Conservation (phyloP, 805 yeast genomes). For the Starmerella sp. region DNA sequence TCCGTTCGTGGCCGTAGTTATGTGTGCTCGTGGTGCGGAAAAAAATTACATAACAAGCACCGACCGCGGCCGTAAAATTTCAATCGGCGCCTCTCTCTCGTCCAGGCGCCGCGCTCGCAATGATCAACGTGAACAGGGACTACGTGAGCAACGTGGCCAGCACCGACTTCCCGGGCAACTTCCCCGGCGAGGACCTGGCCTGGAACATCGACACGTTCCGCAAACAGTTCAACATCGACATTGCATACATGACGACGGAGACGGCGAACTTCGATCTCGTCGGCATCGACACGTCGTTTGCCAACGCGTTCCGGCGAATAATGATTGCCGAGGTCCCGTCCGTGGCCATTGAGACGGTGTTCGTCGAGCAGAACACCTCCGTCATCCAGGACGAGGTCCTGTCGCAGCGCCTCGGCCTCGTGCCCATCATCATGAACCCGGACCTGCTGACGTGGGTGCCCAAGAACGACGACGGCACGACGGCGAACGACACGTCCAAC, state of each 20-base stretch:
- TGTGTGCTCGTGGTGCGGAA: neutral
- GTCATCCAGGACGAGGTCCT: slow-evolving; percentile 95
- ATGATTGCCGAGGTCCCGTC: slow-evolving; percentile 96
- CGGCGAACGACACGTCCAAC: slow-evolving; percentile 64
- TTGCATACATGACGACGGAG: slow-evolving; percentile 46
- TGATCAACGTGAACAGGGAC: slow-evolving; percentile 23
- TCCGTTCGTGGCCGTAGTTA: too few relatives aligned
- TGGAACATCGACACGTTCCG: slow-evolving; percentile 82
- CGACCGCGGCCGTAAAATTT: neutral
- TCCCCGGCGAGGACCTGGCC: slow-evolving; percentile 48
- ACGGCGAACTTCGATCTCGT: slow-evolving; percentile 76
- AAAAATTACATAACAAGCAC: neutral
- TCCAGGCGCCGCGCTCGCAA: neutral
- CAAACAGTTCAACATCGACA: slow-evolving; percentile 51
- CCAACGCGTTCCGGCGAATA: slow-evolving; percentile 93
- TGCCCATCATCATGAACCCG: slow-evolving; percentile 86
- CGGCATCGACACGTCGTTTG: slow-evolving; percentile 80
- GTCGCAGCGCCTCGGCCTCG: slow-evolving; percentile 87
- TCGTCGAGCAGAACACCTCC: slow-evolving; percentile 85
- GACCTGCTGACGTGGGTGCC: slow-evolving; percentile 71
- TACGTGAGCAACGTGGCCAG: slow-evolving; percentile 40
- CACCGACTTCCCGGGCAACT: slow-evolving; percentile 87
- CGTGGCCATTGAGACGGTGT: slow-evolving; percentile 88
- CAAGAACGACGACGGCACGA: slow-evolving; percentile 15
- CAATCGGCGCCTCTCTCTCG: neutral